Conservation (phyloP, 768 basidiomycete species). For the Galerina sulciceps region DNA sequence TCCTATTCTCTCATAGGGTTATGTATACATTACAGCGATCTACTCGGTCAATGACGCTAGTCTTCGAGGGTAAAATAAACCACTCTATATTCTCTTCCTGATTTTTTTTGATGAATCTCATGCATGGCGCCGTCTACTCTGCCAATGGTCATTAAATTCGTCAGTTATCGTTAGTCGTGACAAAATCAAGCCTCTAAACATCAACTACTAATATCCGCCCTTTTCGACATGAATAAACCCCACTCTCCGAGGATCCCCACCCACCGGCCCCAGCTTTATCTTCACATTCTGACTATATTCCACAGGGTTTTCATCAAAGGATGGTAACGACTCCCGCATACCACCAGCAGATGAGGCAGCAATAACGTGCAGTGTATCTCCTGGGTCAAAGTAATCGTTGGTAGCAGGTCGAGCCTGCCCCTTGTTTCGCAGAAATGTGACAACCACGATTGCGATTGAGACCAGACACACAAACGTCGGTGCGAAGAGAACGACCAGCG, state of each 20-base stretch:
- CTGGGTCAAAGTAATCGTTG: slow-evolving; percentile 23
- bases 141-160: neutral
- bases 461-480: slow-evolving; percentile 21
- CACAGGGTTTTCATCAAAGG: slow-evolving; percentile 16
- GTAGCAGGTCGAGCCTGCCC: neutral
- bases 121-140: too few species aligned
- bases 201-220: neutral
- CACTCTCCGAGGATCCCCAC: slow-evolving; percentile 5
- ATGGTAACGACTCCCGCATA: slow-evolving; percentile 17
- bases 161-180: neutral
- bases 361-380: slow-evolving; percentile 22
- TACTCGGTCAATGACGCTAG: too few species aligned
- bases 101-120: too few species aligned
- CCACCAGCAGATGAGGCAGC: slow-evolving; percentile 23
- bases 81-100: too few species aligned
- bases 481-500: slow-evolving; percentile 21
- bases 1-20: too few species aligned
- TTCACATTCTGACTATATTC: slow-evolving; percentile 8
- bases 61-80: too few species aligned
- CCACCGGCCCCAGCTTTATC: slow-evolving; percentile 10
- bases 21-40: too few species aligned
- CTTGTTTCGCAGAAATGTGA: slow-evolving; percentile 6
- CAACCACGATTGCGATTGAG: slow-evolving; percentile 19
- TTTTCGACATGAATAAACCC: slow-evolving; percentile 7
- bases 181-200: neutral